Conservation (phyloP, 352 stramenopile species). For the Phytophthora kernoviae region DNA sequence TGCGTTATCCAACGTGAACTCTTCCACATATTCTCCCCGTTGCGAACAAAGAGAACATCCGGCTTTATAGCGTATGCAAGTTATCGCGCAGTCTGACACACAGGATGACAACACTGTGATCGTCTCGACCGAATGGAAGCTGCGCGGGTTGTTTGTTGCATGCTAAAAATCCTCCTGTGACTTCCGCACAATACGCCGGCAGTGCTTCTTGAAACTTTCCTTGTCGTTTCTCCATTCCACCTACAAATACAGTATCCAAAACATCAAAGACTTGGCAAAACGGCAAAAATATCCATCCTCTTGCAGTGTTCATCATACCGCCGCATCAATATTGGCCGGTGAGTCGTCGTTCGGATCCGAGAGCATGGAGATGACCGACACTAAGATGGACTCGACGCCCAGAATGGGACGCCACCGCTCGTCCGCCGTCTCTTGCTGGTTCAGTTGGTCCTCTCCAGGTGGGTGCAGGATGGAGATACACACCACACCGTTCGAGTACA, state of each 20-base stretch:
- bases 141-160: neutral
- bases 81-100: neutral
- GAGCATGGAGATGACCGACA: constrained; percentile 99
- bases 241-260: no score
- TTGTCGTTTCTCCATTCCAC: constrained; percentile 93
- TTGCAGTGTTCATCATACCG: no score
- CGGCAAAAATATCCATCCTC: no score
- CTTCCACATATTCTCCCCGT: constrained; percentile 9
- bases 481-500: constrained; percentile 98
- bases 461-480: constrained; percentile 99
- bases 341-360: constrained; percentile 99
- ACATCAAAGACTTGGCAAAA: no score
- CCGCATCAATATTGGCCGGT: constrained; percentile 99
- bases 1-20: constrained; percentile 28
- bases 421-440: constrained; percentile 97
- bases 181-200: constrained; percentile 90
- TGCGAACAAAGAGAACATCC: constrained; percentile 7
- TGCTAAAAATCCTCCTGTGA: constrained; percentile 93
- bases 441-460: constrained; percentile 97
- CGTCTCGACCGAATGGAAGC: constrained; percentile 1
- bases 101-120: neutral
- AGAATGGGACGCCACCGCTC: constrained; percentile 99
- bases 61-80: constrained; percentile 31
- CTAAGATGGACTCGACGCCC: constrained; percentile 94
- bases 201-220: constrained; percentile 94